Conservation (phyloP, 139 green algal species). For the Microglena sp. region DNA sequence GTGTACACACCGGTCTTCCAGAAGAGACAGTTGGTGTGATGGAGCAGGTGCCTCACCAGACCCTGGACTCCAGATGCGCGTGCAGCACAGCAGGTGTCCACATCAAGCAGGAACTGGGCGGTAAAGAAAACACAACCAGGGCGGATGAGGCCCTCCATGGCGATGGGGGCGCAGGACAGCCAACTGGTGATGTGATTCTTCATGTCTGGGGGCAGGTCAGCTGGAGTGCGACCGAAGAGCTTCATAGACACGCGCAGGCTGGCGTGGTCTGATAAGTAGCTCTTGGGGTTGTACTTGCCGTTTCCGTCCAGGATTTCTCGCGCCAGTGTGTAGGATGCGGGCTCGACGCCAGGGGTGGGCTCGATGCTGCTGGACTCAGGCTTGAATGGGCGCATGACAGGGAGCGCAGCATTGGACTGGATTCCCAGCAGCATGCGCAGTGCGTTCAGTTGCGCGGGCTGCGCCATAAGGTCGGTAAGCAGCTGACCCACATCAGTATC, state of each 20-base stretch:
- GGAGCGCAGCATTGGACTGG: neutral
- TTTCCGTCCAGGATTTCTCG: conserved; percentile 6
- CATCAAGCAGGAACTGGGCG: conserved; percentile 37
- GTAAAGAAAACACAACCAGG: conserved; percentile 72
- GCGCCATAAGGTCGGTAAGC: neutral
- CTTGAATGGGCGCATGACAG: neutral
- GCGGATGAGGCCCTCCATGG: conserved; percentile 59
- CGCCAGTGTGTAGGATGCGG: conserved; percentile 7
- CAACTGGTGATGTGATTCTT: conserved; percentile 28
- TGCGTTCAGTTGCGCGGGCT: neutral
- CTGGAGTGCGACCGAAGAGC: conserved; percentile 56
- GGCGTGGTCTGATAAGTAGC: conserved; percentile 2
- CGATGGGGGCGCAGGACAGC: conserved; percentile 28
- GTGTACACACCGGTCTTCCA: conserved; percentile 42
- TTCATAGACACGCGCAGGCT: conserved; percentile 46
- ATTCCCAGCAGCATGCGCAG: too few species aligned
- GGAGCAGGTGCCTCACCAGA: conserved; percentile 32
- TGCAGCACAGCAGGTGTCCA: neutral
- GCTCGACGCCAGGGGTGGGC: neutral
- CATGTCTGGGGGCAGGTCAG: conserved; percentile 40
- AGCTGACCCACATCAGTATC: neutral
- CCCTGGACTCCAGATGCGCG: conserved; percentile 11
- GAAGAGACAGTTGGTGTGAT: conserved; percentile 22
- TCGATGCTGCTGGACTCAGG: neutral
- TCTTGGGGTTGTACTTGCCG: neutral